Percentiles rank a stretch among this genome's conserved stretches.
These are phyloP conservation scores for Candida ponderosae DNA, from an alignment of 805 yeast genomes.

Conservation along the genomic window DNA sequence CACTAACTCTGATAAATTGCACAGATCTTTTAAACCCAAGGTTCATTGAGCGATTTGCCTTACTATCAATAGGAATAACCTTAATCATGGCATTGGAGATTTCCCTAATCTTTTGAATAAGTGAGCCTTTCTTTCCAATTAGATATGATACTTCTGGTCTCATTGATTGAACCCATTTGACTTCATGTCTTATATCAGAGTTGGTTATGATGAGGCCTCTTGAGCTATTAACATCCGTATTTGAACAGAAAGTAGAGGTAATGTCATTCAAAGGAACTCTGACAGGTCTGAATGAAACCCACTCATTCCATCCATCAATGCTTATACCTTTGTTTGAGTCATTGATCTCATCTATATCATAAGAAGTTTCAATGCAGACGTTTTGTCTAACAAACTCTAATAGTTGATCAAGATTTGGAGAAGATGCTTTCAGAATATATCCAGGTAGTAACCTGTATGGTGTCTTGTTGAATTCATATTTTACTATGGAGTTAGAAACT, in stretches of 20 bases:
- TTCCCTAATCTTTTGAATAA: constrained; percentile 28
- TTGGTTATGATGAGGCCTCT: no score
- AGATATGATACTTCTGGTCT: constrained; percentile 30
- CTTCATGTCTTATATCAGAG: neutral
- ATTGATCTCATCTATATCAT: no score
- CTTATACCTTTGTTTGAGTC: no score
- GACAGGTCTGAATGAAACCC: no score
- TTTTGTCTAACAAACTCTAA: no score
- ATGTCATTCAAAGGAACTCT: no score
- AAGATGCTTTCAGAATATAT: neutral
- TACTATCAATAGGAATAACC: constrained; percentile 25
- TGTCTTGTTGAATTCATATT: no score
- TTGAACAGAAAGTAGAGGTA: no score
- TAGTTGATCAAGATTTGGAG: neutral
- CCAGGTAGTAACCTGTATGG: neutral
- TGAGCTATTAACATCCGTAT: no score
- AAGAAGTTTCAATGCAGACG: no score
- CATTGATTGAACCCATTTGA: constrained; percentile 12
- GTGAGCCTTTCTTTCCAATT: constrained; percentile 35
- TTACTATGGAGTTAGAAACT: neutral
- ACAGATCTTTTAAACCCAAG: constrained; percentile 6
- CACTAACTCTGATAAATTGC: constrained; percentile 25
- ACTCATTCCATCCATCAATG: no score
- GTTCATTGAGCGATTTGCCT: constrained; percentile 8
- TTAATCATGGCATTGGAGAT: constrained; percentile 30